Conservation (phyloP, 768 basidiomycete species). For the Russula sp. region DNA sequence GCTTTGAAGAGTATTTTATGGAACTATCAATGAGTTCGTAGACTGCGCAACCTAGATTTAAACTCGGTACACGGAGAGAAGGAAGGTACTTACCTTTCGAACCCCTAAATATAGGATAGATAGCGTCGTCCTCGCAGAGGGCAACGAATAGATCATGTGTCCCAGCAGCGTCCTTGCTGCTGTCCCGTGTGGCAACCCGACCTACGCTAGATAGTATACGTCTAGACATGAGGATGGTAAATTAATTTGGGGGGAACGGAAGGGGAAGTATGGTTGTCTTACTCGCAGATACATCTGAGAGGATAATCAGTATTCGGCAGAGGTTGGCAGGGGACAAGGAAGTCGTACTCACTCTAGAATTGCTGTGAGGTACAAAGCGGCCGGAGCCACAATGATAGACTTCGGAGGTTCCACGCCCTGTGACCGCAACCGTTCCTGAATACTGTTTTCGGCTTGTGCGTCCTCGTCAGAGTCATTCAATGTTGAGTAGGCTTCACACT, state of each 20-base stretch:
- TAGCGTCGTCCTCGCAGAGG: conserved; percentile 81
- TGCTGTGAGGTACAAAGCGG: conserved; percentile 85
- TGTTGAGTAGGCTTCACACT: conserved; percentile 84
- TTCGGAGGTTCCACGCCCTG: conserved; percentile 37
- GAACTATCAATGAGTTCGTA: conserved; percentile 31
- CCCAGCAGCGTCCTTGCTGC: conserved; percentile 67
- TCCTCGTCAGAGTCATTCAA: conserved; percentile 79
- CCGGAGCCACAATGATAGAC: conserved; percentile 57
- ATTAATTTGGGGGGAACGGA: not conserved
- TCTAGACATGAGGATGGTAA: conserved; percentile 34
- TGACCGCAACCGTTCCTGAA: conserved; percentile 52
- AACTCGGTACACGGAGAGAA: not conserved
- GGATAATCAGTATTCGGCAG: conserved; percentile 16
- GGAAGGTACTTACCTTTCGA: conserved; percentile 61
- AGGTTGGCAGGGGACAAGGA: not conserved
- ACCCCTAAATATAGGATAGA: conserved; percentile 77
- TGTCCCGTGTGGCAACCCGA: conserved; percentile 78
- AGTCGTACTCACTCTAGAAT: conserved; percentile 73
- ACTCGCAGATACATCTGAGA: conserved; percentile 82
- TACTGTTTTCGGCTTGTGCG: conserved; percentile 49
- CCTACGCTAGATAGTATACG: conserved; percentile 81
- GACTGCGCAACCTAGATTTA: conserved; percentile 28
- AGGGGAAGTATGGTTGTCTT: conserved; percentile 29
- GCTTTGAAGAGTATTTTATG: conserved; percentile 9
- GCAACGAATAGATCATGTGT: conserved; percentile 80